Conservation (phyloP, 371 early-diverging fungal species). For the Mortierella sp. region DNA sequence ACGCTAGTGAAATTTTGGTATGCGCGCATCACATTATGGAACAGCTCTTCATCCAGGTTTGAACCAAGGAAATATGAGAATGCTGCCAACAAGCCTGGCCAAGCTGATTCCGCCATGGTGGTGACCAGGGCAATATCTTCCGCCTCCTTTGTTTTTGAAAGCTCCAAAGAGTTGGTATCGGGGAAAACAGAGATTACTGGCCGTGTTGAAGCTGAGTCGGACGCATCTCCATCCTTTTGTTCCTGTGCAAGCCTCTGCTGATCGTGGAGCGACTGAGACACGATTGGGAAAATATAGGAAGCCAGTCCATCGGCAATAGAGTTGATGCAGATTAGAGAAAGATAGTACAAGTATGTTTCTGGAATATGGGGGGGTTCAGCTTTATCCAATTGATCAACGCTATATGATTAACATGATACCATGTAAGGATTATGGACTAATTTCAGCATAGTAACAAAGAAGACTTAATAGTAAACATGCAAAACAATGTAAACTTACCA, state of each 20-base stretch:
- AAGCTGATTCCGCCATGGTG: constrained; percentile 85
- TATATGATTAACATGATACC: constrained; percentile 22
- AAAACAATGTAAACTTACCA: constrained; percentile 63
- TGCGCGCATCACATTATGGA: constrained; percentile 76
- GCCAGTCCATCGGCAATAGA: constrained; percentile 82
- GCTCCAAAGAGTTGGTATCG: constrained; percentile 42
- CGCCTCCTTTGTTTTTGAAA: constrained; percentile 55
- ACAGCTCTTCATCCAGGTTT: constrained; percentile 89
- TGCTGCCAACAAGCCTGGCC: constrained; percentile 88
- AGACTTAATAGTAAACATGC: not conserved
- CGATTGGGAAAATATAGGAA: constrained; percentile 71
- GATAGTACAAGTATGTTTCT: constrained; percentile 87
- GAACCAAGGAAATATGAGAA: constrained; percentile 83
- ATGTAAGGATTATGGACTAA: not conserved
- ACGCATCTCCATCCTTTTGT: constrained; percentile 16
- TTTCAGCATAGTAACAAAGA: no score
- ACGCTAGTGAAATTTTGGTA: constrained; percentile 86
- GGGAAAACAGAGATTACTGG: constrained; percentile 31
- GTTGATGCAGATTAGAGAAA: constrained; percentile 78
- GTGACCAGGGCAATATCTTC: constrained; percentile 77
- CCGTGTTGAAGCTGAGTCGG: constrained; percentile 14
- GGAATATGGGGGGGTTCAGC: constrained; percentile 90
- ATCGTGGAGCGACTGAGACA: constrained; percentile 60
- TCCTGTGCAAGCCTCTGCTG: constrained; percentile 32
- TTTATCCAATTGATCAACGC: constrained; percentile 94